These are phyloP conservation scores for Monosporozyma servazzii DNA, from an alignment of 805 yeast genomes.

Conservation along the genomic window DNA sequence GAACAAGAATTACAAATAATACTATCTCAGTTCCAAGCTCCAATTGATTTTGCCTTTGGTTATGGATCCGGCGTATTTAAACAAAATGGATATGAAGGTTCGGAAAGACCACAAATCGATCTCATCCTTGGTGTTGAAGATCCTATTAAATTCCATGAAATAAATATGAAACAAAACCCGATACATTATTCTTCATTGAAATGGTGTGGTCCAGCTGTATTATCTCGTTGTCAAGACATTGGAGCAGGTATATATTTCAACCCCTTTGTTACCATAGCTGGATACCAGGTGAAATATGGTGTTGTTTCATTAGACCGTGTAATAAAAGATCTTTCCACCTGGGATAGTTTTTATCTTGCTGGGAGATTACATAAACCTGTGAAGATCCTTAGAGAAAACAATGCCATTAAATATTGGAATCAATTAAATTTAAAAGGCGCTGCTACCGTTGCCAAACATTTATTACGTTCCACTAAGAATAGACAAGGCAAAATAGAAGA, in stretches of 20 bases:
- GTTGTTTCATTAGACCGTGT: conserved; percentile 57
- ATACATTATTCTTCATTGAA: conserved; percentile 69
- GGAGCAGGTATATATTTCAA: conserved; percentile 94
- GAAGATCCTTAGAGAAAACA: conserved; percentile 56
- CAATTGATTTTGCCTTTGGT: conserved; percentile 75
- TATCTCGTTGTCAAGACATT: conserved; percentile 49
- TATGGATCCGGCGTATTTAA: conserved; percentile 91
- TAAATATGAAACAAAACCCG: conserved; percentile 58
- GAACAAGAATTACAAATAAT: conserved; percentile 40
- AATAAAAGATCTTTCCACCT: conserved; percentile 62
- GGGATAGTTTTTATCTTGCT: conserved; percentile 81
- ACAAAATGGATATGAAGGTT: conserved; percentile 45
- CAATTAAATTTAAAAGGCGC: conserved; percentile 75
- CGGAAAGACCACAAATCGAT: conserved; percentile 64
- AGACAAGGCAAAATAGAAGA: conserved; percentile 25
- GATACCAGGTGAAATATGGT: conserved; percentile 72
- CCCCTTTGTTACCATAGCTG: conserved; percentile 66
- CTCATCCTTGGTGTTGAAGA: conserved; percentile 73
- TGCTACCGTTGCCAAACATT: conserved; percentile 44
- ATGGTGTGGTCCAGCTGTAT: conserved; percentile 48
- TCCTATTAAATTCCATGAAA: conserved; percentile 66
- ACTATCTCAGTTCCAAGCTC: conserved; percentile 54
- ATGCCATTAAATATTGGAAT: conserved; percentile 54
- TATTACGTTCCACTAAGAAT: conserved; percentile 16
- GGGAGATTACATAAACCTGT: conserved; percentile 95